Percentiles rank a stretch among this genome's conserved stretches.
These are phyloP conservation scores for Septoria linicola DNA, from an alignment of 2,329 filamentous ascomycete genomes.

Conservation along the genomic window DNA sequence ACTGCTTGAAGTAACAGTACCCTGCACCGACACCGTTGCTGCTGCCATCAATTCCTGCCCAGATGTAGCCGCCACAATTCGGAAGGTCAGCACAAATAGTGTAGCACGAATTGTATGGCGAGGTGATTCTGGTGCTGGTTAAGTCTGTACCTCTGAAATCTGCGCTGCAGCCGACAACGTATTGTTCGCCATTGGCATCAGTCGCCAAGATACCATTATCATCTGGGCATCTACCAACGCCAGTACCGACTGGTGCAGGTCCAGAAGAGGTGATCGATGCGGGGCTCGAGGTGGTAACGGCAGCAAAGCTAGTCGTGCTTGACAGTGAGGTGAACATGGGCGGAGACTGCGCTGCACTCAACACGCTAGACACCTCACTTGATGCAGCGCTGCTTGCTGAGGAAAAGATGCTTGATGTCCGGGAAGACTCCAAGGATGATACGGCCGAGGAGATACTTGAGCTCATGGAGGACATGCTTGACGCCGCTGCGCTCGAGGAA, in stretches of 20 bases:
- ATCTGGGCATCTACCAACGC: conserved; percentile 2
- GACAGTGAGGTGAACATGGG: background rate
- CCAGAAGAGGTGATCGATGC: background rate
- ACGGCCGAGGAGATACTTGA: no score
- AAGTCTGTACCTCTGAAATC: conserved; percentile 8
- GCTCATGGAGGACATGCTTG: no score
- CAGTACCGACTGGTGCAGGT: background rate
- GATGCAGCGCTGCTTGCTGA: no score
- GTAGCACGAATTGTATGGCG: conserved; percentile 9
- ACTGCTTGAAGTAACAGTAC: conserved; percentile 14
- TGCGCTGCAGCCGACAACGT: conserved; percentile 11
- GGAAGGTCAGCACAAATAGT: conserved; percentile 1
- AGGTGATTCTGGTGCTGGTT: background rate
- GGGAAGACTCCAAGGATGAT: no score
- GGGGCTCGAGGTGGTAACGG: background rate
- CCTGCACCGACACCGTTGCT: conserved; percentile 11
- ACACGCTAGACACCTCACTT: no score
- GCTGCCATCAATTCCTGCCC: conserved; percentile 7
- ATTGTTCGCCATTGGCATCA: conserved; percentile 6
- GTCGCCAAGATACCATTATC: conserved; percentile 3
- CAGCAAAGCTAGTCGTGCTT: background rate
- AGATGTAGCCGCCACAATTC: conserved; percentile 11
- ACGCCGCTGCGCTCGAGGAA: conserved; percentile 2
- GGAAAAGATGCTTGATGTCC: no score
- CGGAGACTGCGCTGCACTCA: background rate